These are phyloP conservation scores for Melaleuca alternifolia DNA, from an alignment of 345 rosid species.

Conservation along the genomic window DNA sequence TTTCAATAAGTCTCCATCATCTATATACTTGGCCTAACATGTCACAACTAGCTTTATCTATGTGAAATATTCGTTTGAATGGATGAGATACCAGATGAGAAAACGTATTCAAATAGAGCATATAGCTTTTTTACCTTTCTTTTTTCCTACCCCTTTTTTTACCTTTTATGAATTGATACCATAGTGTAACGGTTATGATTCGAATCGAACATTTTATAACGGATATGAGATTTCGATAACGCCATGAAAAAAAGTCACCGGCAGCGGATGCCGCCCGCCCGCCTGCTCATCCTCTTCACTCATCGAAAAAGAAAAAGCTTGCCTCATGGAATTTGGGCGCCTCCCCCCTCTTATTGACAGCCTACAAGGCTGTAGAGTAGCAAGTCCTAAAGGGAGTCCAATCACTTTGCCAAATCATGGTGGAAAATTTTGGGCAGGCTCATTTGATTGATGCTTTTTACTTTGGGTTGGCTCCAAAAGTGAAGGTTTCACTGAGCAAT, in stretches of 20 bases:
- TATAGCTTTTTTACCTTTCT: background rate
- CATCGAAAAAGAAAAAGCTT: background rate
- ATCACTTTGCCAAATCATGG: background rate
- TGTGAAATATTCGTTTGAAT: background rate
- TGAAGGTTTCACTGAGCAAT: background rate
- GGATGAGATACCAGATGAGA: rapidly evolving
- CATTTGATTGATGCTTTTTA: background rate
- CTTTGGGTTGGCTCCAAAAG: background rate
- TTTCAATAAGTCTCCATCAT: background rate
- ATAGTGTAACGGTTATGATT: rapidly evolving
- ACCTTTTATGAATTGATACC: background rate
- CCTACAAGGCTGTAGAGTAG: background rate
- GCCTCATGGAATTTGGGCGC: background rate
- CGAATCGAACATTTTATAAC: background rate
- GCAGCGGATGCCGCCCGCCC: background rate
- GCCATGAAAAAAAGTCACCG: background rate
- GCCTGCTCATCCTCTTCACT: background rate
- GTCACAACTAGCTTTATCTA: rapidly evolving
- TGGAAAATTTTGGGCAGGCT: background rate
- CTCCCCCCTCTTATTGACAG: background rate
- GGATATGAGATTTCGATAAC: rapidly evolving
- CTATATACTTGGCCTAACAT: rapidly evolving
- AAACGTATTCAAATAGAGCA: rapidly evolving
- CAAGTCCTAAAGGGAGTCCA: background rate
- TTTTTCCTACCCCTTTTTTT: background rate